Base-by-base conservation (phyloP, 805 yeast species). In the Millerozyma acaciae region DNA sequence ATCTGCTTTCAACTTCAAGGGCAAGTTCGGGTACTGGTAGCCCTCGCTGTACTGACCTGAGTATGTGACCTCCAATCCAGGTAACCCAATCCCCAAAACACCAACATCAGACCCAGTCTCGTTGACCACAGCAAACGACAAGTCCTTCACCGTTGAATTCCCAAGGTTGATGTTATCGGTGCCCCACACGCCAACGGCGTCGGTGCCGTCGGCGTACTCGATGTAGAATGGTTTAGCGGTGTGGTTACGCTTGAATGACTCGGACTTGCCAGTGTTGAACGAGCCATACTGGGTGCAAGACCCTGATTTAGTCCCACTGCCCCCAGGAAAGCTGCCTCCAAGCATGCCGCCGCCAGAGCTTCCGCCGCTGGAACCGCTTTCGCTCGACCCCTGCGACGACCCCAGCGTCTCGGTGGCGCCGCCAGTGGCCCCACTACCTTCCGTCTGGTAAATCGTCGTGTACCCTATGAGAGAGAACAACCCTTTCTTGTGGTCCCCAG, bases 111-210 rank as follows among this genome's bases (percentile, higher is more conserved):
- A 77, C 40, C 77, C 75, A 2, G 86, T 74, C 21, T 57, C 54
- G 49, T 76, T 76, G 3, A 84, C 94, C 16, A 87, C 76, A 2
- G 94, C 96, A 54, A 88, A 72, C 4, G 86, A 75, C 19, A 83
- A 59, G 35, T 65, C 60, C 0, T 62, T 40, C 8, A 84, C 61
- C 3, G 65, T 55, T 9, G 68, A 55, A 30, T 66, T 74, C 28
- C 78, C 76, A 34, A 84, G 46, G 2, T 45, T 39, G 4, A 88
- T 66, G 24, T 63, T 60, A 48, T 88, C 96, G 28, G 65, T 57
- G 13, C 84, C 94, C 78, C 78, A 75, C 27, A 56, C 36, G 16
- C 81, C 81, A 6, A 34, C 32, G 4, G 79, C 79, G 30, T 46
- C 57, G 2, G 77, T 64, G 5, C 55, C 50, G 48, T 75, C 81